phyloP scores from a whole-genome alignment of 1,139 yeast species.

The Nadsonia commutata region DNA sequence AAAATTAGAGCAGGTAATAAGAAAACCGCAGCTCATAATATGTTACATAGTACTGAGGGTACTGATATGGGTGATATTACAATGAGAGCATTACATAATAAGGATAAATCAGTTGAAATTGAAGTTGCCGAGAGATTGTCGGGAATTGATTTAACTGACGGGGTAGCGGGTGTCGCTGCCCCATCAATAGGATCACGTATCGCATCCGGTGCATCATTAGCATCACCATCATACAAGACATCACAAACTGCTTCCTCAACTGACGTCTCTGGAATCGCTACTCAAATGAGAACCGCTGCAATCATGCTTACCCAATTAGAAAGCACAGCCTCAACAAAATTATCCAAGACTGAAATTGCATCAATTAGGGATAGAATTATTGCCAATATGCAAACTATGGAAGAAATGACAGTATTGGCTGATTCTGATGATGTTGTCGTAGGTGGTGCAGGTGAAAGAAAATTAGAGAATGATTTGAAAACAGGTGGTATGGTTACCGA shows the following conservation, averaged over 20 bases:
- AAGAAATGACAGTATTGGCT: slow-evolving; percentile 34
- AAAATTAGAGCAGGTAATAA: not conserved
- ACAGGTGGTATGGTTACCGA: slow-evolving; percentile 44
- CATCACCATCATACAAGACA: slow-evolving; percentile 21
- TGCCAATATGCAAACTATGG: slow-evolving; percentile 78
- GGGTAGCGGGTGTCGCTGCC: too few relatives aligned
- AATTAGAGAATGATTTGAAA: slow-evolving; percentile 79
- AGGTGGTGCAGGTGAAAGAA: slow-evolving; percentile 81
- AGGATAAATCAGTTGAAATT: not conserved
- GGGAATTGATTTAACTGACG: not conserved
- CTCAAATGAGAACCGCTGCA: slow-evolving; percentile 92
- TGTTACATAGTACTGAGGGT: slow-evolving; percentile 6
- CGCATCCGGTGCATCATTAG: slow-evolving; percentile 14
- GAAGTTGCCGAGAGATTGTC: not conserved
- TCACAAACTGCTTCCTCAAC: slow-evolving; percentile 8
- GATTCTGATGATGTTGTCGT: slow-evolving; percentile 37
- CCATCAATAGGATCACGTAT: not conserved
- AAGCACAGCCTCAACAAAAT: slow-evolving; percentile 40
- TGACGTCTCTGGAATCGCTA: slow-evolving; percentile 42
- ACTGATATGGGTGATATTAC: slow-evolving; percentile 15
- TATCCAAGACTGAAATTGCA: slow-evolving; percentile 58
- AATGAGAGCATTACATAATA: slow-evolving; percentile 1
- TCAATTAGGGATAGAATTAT: slow-evolving; percentile 66
- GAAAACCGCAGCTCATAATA: not conserved
- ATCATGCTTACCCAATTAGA: slow-evolving; percentile 87